phyloP scores from a whole-genome alignment of 2,329 filamentous ascomycete species.

The Neurospora sp. region DNA sequence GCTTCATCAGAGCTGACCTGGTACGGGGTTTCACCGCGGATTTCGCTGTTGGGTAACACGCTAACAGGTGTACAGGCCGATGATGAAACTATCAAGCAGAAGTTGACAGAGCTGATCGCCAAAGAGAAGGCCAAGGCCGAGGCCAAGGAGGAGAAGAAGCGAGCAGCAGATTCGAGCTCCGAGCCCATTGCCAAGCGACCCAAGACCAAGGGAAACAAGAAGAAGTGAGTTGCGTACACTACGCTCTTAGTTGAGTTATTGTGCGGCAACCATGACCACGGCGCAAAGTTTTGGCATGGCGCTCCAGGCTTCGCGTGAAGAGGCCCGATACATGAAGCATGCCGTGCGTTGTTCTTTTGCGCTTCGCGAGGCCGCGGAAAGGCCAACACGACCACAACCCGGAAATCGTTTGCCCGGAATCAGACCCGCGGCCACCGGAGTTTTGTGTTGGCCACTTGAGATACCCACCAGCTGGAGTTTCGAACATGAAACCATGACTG shows the following conservation, averaged over 20 bases:
- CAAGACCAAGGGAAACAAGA: constrained; percentile 14
- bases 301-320: not conserved
- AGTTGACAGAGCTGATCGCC: constrained; percentile 45
- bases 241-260: not conserved
- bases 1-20: constrained; percentile 76
- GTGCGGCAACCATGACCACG: not conserved
- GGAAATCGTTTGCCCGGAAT: not conserved
- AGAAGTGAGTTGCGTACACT: constrained; percentile 2
- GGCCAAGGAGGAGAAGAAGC: constrained; percentile 27
- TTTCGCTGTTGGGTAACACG: not conserved
- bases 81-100: constrained; percentile 41
- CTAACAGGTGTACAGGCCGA: constrained; percentile 29
- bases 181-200: constrained; percentile 10
- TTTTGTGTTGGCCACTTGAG: not conserved
- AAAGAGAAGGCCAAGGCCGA: constrained; percentile 27
- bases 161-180: constrained; percentile 24
- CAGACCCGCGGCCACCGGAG: not conserved
- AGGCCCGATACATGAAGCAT: not conserved
- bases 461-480: not conserved
- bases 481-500: not conserved
- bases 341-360: not conserved
- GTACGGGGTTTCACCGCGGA: constrained; percentile 32
- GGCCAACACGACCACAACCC: not conserved
- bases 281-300: not conserved
- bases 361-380: not conserved